Percentiles rank a stretch among this genome's conserved stretches.
Conservation (phyloP, 345 rosid species). For the Punica granatum region DNA sequence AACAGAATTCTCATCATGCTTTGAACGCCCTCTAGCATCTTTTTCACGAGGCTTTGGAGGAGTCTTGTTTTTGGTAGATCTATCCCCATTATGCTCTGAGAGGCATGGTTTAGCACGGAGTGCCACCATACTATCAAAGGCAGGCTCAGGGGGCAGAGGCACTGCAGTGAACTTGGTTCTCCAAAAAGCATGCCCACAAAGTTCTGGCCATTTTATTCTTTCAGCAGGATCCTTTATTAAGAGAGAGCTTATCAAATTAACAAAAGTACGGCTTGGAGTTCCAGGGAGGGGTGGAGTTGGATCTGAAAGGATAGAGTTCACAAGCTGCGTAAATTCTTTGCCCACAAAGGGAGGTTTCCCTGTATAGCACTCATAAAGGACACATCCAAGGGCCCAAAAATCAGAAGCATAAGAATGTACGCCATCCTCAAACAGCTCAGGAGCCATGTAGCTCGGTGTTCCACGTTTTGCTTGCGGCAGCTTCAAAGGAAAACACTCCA, state of each 20-base stretch:
- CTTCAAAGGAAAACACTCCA: conserved; percentile 19
- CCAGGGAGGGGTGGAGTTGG: conserved; percentile 89
- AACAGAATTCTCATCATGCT: conserved; percentile 52
- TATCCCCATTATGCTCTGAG: conserved; percentile 67
- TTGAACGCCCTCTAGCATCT: conserved; percentile 53
- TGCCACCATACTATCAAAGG: conserved; percentile 75
- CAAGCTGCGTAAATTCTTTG: conserved; percentile 85
- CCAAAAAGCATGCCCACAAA: conserved; percentile 91
- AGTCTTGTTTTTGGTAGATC: conserved; percentile 49
- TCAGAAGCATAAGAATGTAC: conserved; percentile 98
- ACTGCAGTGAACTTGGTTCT: conserved; percentile 39
- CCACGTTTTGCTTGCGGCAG: conserved; percentile 92
- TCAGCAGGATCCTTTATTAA: conserved; percentile 90
- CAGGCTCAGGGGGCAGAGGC: conserved; percentile 79
- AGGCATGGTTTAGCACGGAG: conserved; percentile 65
- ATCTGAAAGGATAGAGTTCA: conserved; percentile 81
- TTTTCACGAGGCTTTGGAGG: conserved; percentile 70
- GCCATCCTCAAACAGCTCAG: conserved; percentile 95
- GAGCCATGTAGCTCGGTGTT: conserved; percentile 98
- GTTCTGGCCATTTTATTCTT: conserved; percentile 83
- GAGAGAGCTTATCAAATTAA: conserved; percentile 74
- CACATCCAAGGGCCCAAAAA: conserved; percentile 98
- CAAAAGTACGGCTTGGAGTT: conserved; percentile 70
- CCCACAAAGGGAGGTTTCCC: conserved; percentile 91
- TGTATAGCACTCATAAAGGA: conserved; percentile 81